Evolutionary conservation across 176 grass and related monocot genomes (phyloP).

Genomic region (Typha latifolia): DNA sequence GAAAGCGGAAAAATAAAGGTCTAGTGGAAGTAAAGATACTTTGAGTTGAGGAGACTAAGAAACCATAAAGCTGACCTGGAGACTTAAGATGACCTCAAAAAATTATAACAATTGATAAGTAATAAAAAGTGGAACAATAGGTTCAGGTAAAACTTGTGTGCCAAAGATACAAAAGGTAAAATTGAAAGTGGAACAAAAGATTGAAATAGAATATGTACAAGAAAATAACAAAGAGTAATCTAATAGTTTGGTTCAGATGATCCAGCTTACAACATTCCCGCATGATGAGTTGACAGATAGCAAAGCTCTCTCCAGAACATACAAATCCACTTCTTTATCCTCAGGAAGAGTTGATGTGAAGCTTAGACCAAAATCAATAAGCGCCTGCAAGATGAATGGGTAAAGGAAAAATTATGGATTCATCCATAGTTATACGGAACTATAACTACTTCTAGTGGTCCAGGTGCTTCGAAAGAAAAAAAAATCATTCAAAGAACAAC

Average conservation of each 20-base stretch:
- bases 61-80: neutral
- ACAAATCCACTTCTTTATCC: conserved; percentile 91
- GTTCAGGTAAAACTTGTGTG: too few species aligned
- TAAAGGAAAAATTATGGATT: neutral
- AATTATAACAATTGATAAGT: neutral
- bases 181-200: neutral
- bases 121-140: neutral
- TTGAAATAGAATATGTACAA: neutral
- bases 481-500: conserved; percentile 8
- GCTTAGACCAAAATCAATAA: conserved; percentile 96
- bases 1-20: too few species aligned
- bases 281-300: conserved; percentile 93
- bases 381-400: conserved; percentile 42
- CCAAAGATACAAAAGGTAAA: neutral
- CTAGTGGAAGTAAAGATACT: neutral
- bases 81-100: neutral
- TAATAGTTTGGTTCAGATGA: conserved; percentile 1
- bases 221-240: too few species aligned
- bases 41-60: neutral
- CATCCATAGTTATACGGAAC: neutral
- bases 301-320: conserved; percentile 93
- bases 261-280: conserved; percentile 62
- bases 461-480: neutral
- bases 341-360: conserved; percentile 81
- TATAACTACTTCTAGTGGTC: neutral